Evolutionary conservation across 495 filamentous ascomycete genomes (phyloP).

Genomic region (Neurospora sp.): DNA sequence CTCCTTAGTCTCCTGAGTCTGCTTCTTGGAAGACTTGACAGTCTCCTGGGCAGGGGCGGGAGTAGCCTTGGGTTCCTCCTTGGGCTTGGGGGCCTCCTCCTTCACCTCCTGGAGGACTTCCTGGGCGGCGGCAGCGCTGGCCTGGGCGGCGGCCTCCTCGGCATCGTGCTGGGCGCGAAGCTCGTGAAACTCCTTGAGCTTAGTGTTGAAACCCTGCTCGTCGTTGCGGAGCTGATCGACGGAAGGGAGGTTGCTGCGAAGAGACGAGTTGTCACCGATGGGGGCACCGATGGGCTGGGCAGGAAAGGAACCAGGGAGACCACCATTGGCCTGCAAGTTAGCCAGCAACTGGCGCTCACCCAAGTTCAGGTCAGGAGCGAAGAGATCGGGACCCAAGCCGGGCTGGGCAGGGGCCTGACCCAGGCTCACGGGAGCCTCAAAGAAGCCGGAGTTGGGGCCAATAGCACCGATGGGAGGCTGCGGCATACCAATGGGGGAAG

Average conservation of each 20-base stretch:
- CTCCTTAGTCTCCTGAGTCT: background rate
- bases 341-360: slow-evolving; percentile 32
- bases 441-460: slow-evolving; percentile 47
- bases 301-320: slow-evolving; percentile 24
- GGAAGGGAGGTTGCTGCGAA: slow-evolving; percentile 31
- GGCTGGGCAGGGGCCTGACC: slow-evolving; percentile 8
- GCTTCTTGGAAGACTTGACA: background rate
- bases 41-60: background rate
- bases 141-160: slow-evolving; percentile 20
- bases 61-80: background rate
- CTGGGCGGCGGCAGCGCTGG: slow-evolving; percentile 2
- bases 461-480: slow-evolving; percentile 57
- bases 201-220: slow-evolving; percentile 37
- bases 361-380: slow-evolving; percentile 34
- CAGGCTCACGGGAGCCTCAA: slow-evolving; percentile 44
- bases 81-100: slow-evolving; percentile 6
- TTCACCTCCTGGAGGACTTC: slow-evolving; percentile 2
- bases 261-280: slow-evolving; percentile 16
- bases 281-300: slow-evolving; percentile 22
- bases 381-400: slow-evolving; percentile 31
- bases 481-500: slow-evolving; percentile 70
- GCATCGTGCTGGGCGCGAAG: slow-evolving; percentile 47
- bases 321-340: slow-evolving; percentile 23
- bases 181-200: slow-evolving; percentile 45
- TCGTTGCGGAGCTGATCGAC: slow-evolving; percentile 39